These are phyloP conservation scores for Periconia digitata DNA, from an alignment of 2,329 filamentous ascomycete species.

Conservation along the genomic window DNA sequence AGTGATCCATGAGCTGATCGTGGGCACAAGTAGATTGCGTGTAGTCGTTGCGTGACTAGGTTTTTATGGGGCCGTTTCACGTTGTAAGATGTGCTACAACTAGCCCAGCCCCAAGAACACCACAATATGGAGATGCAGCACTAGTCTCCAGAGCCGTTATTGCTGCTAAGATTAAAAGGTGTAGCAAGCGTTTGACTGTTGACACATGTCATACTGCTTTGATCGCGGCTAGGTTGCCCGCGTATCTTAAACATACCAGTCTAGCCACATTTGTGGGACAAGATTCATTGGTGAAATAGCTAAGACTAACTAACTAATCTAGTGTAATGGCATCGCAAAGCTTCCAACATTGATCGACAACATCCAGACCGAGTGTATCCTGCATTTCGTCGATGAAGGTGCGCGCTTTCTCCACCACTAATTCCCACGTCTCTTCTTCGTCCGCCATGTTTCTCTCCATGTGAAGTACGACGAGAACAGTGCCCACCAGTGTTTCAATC, in stretches of 20 bases:
- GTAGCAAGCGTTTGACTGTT: no score
- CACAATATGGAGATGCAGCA: not conserved
- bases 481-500: conserved; percentile 23
- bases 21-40: not conserved
- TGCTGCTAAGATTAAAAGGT: no score
- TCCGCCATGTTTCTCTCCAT: conserved; percentile 49
- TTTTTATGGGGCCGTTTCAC: not conserved
- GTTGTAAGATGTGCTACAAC: not conserved
- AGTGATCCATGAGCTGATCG: not conserved
- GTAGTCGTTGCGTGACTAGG: not conserved
- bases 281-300: no score
- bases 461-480: conserved; percentile 49
- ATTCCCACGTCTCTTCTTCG: conserved; percentile 61
- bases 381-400: conserved; percentile 47
- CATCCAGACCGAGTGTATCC: conserved; percentile 7
- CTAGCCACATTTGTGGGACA: no score
- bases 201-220: no score
- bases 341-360: conserved; percentile 8
- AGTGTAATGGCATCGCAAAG: not conserved
- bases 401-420: conserved; percentile 61
- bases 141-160: no score
- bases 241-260: no score
- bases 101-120: not conserved
- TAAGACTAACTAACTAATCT: not conserved
- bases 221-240: no score